A percentile compares a stretch with the other conserved stretches of the same genome.
Evolutionary conservation across 164 flowering plant species (phyloP).

Genomic region (Brasenia schreberi): DNA sequence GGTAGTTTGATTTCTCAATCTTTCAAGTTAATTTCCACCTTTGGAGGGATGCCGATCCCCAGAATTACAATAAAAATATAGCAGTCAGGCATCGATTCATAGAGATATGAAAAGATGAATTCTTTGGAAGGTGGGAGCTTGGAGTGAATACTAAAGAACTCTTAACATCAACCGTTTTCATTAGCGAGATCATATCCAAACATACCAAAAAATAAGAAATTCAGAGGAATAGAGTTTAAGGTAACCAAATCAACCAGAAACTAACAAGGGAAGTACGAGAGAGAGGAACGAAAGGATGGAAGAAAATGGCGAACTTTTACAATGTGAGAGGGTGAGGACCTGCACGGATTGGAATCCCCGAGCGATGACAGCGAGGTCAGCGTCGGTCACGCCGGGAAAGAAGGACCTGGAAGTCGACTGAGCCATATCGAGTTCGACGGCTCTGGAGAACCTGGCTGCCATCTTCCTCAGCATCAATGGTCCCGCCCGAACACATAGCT

Average conservation of each 20-base stretch:
- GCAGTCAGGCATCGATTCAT: no score
- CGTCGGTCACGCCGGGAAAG: conserved; percentile 79
- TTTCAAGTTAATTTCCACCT: no score
- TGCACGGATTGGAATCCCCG: conserved; percentile 41
- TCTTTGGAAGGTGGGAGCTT: no score
- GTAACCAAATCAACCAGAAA: not conserved
- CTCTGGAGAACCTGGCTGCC: conserved; percentile 54
- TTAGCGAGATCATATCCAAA: not conserved
- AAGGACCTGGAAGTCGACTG: conserved; percentile 77
- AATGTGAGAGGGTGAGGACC: conserved; percentile 43
- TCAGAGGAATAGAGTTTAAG: not conserved
- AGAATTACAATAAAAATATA: no score
- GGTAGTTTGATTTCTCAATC: no score
- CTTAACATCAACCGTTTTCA: not conserved
- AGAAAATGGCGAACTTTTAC: conserved; percentile 40
- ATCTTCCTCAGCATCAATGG: conserved; percentile 65
- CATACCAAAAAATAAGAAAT: not conserved
- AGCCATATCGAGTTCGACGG: conserved; percentile 61
- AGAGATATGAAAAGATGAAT: no score
- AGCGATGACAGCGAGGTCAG: conserved; percentile 75
- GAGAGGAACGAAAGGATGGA: no score
- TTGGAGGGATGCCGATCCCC: no score
- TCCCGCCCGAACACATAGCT: conserved; percentile 82
- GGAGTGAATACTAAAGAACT: no score
- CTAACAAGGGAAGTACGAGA: not conserved